A percentile compares a stretch with the other conserved stretches of the same genome.
These are phyloP conservation scores for Fusarium musae DNA, from an alignment of 2,329 filamentous ascomycete species.

Conservation along the genomic window DNA sequence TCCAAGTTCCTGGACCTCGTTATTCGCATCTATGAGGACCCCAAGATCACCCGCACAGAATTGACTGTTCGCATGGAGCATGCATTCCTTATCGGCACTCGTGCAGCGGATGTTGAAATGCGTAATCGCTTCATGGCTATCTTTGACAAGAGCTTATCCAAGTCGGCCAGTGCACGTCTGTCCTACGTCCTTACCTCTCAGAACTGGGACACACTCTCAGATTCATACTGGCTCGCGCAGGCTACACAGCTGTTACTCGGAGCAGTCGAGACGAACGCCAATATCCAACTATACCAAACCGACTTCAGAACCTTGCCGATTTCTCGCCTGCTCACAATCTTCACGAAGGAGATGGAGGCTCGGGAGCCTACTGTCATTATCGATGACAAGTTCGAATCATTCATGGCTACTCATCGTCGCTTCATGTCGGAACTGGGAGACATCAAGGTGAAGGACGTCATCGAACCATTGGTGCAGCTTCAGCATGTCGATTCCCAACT, in stretches of 20 bases:
- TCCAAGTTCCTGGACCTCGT: constrained; percentile 96
- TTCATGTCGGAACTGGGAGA: constrained; percentile 88
- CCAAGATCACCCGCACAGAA: constrained; percentile 93
- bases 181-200: constrained; percentile 91
- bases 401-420: constrained; percentile 82
- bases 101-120: constrained; percentile 95
- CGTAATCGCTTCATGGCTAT: constrained; percentile 96
- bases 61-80: constrained; percentile 97
- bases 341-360: constrained; percentile 79
- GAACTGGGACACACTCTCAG: constrained; percentile 95
- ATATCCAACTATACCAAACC: constrained; percentile 80
- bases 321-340: constrained; percentile 78
- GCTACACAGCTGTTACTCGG: constrained; percentile 93
- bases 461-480: constrained; percentile 90
- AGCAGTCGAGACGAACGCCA: constrained; percentile 85
- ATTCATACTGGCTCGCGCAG: constrained; percentile 97
- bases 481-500: constrained; percentile 88
- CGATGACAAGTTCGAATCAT: constrained; percentile 83
- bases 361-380: constrained; percentile 74
- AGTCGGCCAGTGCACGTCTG: constrained; percentile 87
- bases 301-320: constrained; percentile 84
- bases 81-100: constrained; percentile 94
- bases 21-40: constrained; percentile 97
- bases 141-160: constrained; percentile 94
- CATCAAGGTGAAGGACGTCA: constrained; percentile 85